phyloP scores from a whole-genome alignment of 2,329 filamentous ascomycete genomes.

The Nigrograna mackinnonii region DNA sequence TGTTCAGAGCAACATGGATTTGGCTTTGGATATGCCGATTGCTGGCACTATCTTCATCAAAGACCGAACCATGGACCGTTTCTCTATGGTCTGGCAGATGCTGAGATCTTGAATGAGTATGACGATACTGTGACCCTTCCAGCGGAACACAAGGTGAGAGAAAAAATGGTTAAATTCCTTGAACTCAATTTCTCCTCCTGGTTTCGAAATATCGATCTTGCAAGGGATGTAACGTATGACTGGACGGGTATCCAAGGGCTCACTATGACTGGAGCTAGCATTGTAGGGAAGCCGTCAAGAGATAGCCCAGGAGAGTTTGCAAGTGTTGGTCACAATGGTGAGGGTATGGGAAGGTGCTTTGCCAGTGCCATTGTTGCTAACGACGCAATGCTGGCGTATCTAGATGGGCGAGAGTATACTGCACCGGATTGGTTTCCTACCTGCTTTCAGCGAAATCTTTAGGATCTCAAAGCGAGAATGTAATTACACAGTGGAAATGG shows the following conservation, averaged over 20 bases:
- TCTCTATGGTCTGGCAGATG: not conserved
- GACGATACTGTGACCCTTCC: not conserved
- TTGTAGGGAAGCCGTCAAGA: not conserved
- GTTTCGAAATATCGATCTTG: not conserved
- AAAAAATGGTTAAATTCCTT: not conserved
- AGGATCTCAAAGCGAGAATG: not conserved
- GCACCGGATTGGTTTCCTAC: not conserved
- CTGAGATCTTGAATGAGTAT: not conserved
- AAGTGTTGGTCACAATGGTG: not conserved
- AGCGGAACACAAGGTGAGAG: not conserved
- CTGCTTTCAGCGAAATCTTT: not conserved
- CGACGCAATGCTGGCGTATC: not conserved
- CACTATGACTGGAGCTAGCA: not conserved
- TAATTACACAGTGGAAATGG: too few species aligned
- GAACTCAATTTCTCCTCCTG: not conserved
- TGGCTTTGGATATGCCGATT: not conserved
- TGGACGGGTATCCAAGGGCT: not conserved
- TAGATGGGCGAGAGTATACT: not conserved
- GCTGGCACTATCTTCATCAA: not conserved
- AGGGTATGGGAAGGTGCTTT: not conserved
- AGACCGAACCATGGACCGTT: not conserved
- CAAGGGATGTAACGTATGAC: not conserved
- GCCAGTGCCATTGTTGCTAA: not conserved
- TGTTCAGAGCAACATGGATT: not conserved
- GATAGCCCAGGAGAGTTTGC: not conserved